Percentiles rank a stretch among this genome's conserved stretches.
Conservation (phyloP, 1,284 basidiomycete genomes). For the Leccinum pachyderme region DNA sequence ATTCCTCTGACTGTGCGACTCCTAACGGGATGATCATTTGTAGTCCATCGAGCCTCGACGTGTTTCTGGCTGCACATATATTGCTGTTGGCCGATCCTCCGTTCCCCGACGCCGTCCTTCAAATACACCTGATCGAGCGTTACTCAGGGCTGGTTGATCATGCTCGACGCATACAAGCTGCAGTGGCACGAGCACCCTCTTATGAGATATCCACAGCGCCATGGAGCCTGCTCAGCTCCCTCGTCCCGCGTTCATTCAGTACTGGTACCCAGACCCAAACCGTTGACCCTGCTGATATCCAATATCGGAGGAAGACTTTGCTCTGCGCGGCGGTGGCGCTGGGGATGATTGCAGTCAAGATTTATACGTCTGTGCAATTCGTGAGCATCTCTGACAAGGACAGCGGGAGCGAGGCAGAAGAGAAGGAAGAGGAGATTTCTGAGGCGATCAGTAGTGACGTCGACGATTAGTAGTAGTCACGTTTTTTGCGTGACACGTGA, state of each 20-base stretch:
- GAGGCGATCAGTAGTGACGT: slow-evolving; percentile 2
- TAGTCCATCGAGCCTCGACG: slow-evolving; percentile 62
- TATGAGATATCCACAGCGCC: slow-evolving; percentile 13
- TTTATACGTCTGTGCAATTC: neutral
- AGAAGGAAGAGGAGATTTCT: slow-evolving; percentile 6
- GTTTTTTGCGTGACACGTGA: slow-evolving; percentile 14
- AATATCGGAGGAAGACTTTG: slow-evolving; percentile 36
- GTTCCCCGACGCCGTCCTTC: slow-evolving; percentile 60
- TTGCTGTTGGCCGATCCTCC: slow-evolving; percentile 57
- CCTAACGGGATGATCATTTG: neutral
- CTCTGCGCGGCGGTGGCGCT: slow-evolving; percentile 35
- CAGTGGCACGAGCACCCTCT: slow-evolving; percentile 28
- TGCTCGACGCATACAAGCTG: slow-evolving; percentile 47
- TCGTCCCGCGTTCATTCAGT: slow-evolving; percentile 17
- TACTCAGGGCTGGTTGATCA: slow-evolving; percentile 59
- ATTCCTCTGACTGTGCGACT: neutral
- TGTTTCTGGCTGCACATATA: slow-evolving; percentile 64
- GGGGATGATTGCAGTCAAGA: slow-evolving; percentile 4
- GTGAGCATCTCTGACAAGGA: neutral
- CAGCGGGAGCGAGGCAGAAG: slow-evolving; percentile 7
- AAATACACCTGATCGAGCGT: slow-evolving; percentile 49
- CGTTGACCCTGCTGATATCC: slow-evolving; percentile 32
- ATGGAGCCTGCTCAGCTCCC: slow-evolving; percentile 21
- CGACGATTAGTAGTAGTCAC: slow-evolving; percentile 8
- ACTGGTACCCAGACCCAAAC: neutral